Conservation (phyloP, 148 eudicot species). For the Beta vulgaris region DNA sequence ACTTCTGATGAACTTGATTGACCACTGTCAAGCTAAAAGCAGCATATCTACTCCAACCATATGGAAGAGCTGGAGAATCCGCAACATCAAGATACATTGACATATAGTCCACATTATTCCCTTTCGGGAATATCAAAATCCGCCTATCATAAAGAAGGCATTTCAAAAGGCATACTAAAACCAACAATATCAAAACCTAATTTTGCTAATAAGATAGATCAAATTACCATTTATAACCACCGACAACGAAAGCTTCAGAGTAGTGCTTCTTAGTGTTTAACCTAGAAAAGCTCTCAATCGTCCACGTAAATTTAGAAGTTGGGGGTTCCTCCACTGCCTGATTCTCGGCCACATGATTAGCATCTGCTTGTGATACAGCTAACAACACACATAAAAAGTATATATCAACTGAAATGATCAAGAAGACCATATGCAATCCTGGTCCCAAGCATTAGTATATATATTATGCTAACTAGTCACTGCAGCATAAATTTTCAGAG, state of each 20-base stretch:
- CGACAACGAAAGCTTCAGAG: conserved; percentile 69
- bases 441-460: not conserved
- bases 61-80: conserved; percentile 68
- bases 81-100: conserved; percentile 98
- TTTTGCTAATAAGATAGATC: not conserved
- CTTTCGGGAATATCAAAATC: conserved; percentile 84
- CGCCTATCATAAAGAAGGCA: conserved; percentile 57
- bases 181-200: not conserved
- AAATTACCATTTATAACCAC: conserved; percentile 74
- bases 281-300: conserved; percentile 61
- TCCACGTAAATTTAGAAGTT: conserved; percentile 69
- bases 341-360: conserved; percentile 50
- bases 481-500: not conserved
- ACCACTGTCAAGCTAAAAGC: conserved; percentile 80
- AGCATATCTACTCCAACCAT: conserved; percentile 96
- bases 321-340: conserved; percentile 68
- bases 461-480: not conserved
- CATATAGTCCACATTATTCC: conserved; percentile 81
- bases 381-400: not conserved
- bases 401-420: not conserved
- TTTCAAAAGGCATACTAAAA: conserved; percentile 26
- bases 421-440: not conserved
- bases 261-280: conserved; percentile 66
- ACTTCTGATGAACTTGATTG: conserved; percentile 66
- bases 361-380: conserved; percentile 52